Evolutionary conservation across 2,329 filamentous ascomycete species (phyloP).

Genomic region (Pyrenochaeta sp.): DNA sequence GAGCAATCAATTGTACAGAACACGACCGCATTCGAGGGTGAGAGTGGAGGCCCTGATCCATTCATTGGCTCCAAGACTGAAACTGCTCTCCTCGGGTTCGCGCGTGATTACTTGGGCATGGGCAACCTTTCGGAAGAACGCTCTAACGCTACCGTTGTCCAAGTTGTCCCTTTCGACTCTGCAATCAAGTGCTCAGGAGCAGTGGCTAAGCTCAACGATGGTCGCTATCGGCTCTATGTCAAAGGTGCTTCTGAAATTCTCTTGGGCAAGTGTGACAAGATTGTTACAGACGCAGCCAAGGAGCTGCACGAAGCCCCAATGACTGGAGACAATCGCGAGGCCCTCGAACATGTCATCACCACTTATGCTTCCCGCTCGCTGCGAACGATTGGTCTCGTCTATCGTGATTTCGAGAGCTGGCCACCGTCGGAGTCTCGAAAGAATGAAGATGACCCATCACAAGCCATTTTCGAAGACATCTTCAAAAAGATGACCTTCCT

Average conservation of each 20-base stretch:
- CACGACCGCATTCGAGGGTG: constrained; percentile 52
- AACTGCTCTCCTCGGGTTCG: constrained; percentile 75
- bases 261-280: constrained; percentile 56
- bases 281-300: constrained; percentile 67
- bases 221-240: constrained; percentile 64
- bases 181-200: constrained; percentile 74
- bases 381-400: constrained; percentile 83
- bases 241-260: constrained; percentile 62
- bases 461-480: constrained; percentile 71
- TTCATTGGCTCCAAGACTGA: constrained; percentile 83
- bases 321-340: constrained; percentile 63
- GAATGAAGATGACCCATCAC: constrained; percentile 66
- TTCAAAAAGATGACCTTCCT: constrained; percentile 78
- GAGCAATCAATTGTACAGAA: constrained; percentile 62
- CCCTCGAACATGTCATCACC: constrained; percentile 72
- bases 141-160: constrained; percentile 65
- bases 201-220: constrained; percentile 63
- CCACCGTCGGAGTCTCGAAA: constrained; percentile 69
- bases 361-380: constrained; percentile 81
- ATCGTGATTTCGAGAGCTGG: constrained; percentile 84
- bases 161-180: constrained; percentile 69
- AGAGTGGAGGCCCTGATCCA: constrained; percentile 51
- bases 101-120: constrained; percentile 71
- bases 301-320: constrained; percentile 62
- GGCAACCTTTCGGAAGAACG: constrained; percentile 67